Conservation (phyloP, 441 rosid genomes). For the Capsella rubella region DNA sequence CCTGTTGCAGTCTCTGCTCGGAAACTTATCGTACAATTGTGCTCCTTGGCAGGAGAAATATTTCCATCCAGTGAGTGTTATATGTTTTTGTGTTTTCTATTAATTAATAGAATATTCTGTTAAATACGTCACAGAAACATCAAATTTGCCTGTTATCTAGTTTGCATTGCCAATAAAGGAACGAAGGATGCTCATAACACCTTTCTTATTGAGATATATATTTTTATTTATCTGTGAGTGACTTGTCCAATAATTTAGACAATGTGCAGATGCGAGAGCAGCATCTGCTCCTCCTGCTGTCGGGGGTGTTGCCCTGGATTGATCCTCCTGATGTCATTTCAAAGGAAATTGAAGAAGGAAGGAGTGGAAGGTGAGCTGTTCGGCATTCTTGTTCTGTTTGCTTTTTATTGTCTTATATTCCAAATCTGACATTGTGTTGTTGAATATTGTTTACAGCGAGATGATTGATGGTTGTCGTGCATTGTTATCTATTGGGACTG, state of each 20-base stretch:
- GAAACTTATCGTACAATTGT: conserved; percentile 90
- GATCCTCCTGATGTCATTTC: conserved; percentile 88
- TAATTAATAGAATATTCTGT: conserved; percentile 7
- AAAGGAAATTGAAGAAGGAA: conserved; percentile 86
- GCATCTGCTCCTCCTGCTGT: conserved; percentile 83
- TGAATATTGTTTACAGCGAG: conserved; percentile 69
- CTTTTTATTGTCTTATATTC: conserved; percentile 35
- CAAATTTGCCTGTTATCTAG: conserved; percentile 5
- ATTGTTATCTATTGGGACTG: conserved; percentile 81
- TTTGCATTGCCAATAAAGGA: conserved; percentile 24
- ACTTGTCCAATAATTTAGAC: conserved; percentile 64
- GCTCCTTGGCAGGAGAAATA: conserved; percentile 84
- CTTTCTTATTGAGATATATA: conserved; percentile 26
- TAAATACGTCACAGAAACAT: conserved; percentile 27
- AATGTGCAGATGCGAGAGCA: conserved; percentile 76
- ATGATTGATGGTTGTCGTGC: conserved; percentile 99
- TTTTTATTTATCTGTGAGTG: conserved; percentile 37
- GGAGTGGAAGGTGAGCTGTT: conserved; percentile 78
- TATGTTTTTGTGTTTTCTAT: conserved; percentile 28
- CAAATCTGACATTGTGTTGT: conserved; percentile 34
- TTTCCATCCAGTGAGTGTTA: conserved; percentile 74
- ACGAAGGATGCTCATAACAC: conserved; percentile 23
- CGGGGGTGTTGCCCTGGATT: conserved; percentile 90
- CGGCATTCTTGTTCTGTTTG: conserved; percentile 34
- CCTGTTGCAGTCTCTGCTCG: conserved; percentile 96